Base-by-base conservation (phyloP, 331 rosid genomes). In the Phaseolus coccineus region DNA sequence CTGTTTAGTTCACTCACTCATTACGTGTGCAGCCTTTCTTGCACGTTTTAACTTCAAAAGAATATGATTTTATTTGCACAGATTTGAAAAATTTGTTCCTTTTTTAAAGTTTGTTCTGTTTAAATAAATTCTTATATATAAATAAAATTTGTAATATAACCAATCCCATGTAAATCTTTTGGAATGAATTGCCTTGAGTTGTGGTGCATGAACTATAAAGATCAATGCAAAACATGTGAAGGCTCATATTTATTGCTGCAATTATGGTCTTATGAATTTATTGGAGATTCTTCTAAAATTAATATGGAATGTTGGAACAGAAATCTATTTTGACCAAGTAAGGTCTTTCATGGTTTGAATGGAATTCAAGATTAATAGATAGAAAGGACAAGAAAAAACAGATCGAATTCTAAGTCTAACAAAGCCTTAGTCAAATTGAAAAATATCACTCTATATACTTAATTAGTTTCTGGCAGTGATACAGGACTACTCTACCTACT, bases 211-310 rank as follows among this genome's bases (percentile, higher is more conserved):
- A 86, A 70, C 22, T 19, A 19, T 19, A 19, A 19, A 19, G 22
- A 19, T 19, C 22, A 19, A 19, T 19, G 22, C 22, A 19, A 19
- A 19, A 19, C 22, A 19, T 77, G 88, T 89, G 62, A 82, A 4
- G 92, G 65, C 88, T 86, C 73, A 82, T 89, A 74, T 90, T 88
- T 47, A 86, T 82, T 0, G 84, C 85, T 71, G 88, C 90, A 14
- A 40, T 88, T 64, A 90, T 84, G 79, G 89, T 85, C 76, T 84
- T 24, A 69, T 16, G 30, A 69, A 74, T 69, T 37, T 27, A 25
- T 74, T 1, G 65, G 42, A 37, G 77, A 73, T 42, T 80, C 62
- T 75, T 46, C 57, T 55, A 55, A 56, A 33, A 44, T 52, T 64
- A 51, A 30, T 16, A 37, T 13, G 53, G 42, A 30, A 68, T 37